Percentiles rank a stretch among this genome's conserved stretches.
Conservation (phyloP, 352 stramenopile genomes). For the Globisporangium solare region DNA sequence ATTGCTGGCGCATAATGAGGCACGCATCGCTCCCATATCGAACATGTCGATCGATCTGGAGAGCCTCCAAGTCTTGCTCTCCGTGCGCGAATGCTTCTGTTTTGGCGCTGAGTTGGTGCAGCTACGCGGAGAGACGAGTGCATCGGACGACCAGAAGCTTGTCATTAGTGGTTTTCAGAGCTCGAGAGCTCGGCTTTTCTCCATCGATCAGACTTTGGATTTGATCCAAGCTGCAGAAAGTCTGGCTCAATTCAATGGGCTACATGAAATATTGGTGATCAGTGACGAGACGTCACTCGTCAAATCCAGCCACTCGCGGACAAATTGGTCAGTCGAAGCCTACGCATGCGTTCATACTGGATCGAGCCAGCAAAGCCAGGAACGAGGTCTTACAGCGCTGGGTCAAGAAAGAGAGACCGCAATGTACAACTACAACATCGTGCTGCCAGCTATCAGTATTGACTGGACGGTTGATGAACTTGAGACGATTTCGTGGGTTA, state of each 20-base stretch:
- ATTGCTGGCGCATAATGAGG: constrained; percentile 30
- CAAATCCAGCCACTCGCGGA: constrained; percentile 49
- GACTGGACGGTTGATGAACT: constrained; percentile 54
- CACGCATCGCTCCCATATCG: constrained; percentile 66
- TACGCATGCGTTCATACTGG: constrained; percentile 39
- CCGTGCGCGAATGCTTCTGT: constrained; percentile 52
- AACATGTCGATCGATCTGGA: constrained; percentile 45
- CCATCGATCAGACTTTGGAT: constrained; percentile 22
- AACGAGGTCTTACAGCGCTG: constrained; percentile 17
- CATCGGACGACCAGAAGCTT: constrained; percentile 27
- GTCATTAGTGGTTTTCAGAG: constrained; percentile 32
- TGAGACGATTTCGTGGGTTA: constrained; percentile 55
- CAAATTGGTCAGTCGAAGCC: constrained; percentile 35
- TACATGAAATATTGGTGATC: constrained; percentile 45
- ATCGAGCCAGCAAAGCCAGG: constrained; percentile 13
- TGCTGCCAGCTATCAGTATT: constrained; percentile 39
- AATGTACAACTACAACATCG: constrained; percentile 69
- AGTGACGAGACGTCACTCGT: constrained; percentile 21
- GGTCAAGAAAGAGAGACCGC: constrained; percentile 29
- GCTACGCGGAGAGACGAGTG: constrained; percentile 23
- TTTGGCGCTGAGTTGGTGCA: constrained; percentile 42
- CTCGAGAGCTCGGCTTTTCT: constrained; percentile 32
- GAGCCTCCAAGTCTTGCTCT: constrained; percentile 47
- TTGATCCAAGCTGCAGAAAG: constrained; percentile 25
- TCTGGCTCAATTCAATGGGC: constrained; percentile 13